phyloP scores from a whole-genome alignment of 345 rosid genomes.

The Eucalyptus shirleyi region DNA sequence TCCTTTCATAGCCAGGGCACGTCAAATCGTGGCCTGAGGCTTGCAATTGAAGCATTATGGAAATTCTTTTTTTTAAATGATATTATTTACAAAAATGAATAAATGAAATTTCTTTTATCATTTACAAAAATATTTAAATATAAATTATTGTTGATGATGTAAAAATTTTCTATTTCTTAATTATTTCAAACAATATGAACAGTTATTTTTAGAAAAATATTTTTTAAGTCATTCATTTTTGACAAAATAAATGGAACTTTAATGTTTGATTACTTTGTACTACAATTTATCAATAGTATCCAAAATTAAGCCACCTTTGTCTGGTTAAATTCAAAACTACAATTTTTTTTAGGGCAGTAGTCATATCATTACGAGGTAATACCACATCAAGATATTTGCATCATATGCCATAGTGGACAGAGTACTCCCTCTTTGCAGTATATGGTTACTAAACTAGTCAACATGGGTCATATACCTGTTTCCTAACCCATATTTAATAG shows the following conservation, averaged over 20 bases:
- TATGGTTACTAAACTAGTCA: neutral
- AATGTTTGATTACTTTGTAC: neutral
- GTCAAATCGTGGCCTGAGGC: neutral
- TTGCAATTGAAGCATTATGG: neutral
- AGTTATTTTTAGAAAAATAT: no score
- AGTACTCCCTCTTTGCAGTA: neutral
- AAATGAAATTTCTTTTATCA: no score
- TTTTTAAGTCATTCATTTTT: no score
- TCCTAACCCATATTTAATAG: neutral
- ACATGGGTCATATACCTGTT: neutral
- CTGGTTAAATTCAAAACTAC: neutral
- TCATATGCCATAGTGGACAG: neutral
- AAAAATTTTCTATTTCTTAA: no score
- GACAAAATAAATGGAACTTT: accelerated
- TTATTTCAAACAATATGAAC: no score
- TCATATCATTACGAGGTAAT: neutral
- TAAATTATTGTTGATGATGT: neutral
- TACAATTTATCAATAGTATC: neutral
- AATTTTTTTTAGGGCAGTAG: neutral
- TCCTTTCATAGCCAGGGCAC: neutral
- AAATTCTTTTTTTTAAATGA: no score
- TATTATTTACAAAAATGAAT: no score
- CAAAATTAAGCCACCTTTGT: neutral
- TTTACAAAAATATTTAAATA: no score
- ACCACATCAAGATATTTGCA: neutral